A percentile compares a stretch with the other conserved stretches of the same genome.
phyloP scores from a whole-genome alignment of 306 rosid species.

The Dryas drummondii region DNA sequence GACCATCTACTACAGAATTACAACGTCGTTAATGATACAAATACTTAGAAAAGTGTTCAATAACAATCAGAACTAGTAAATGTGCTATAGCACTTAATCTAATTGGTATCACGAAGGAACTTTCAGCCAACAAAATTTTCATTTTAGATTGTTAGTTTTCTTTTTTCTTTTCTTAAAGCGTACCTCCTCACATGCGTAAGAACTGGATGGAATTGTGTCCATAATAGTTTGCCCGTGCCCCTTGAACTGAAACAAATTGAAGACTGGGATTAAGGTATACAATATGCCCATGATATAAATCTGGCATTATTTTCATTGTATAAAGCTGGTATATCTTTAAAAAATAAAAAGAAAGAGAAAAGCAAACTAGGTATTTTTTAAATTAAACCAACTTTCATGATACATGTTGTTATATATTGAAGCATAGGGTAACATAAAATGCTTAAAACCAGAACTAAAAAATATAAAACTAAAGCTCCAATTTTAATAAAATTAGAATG shows the following conservation, averaged over 20 bases:
- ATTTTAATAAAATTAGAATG: not conserved
- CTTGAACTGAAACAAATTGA: slow-evolving; percentile 42
- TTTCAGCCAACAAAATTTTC: not conserved
- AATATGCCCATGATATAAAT: slow-evolving; percentile 10
- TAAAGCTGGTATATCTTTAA: not conserved
- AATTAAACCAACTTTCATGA: not conserved
- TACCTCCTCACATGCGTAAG: slow-evolving; percentile 55
- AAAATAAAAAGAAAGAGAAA: too few relatives aligned
- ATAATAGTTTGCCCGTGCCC: slow-evolving; percentile 40
- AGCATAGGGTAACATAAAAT: not conserved
- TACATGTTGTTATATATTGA: not conserved
- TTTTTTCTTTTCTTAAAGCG: not conserved
- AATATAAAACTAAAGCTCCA: not conserved
- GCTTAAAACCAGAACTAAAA: not conserved
- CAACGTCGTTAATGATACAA: not conserved
- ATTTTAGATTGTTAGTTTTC: not conserved
- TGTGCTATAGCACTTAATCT: too few relatives aligned
- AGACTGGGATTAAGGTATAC: slow-evolving; percentile 19
- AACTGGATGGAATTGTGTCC: slow-evolving; percentile 41
- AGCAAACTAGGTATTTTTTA: not conserved
- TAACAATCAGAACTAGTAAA: not conserved
- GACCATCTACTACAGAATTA: not conserved
- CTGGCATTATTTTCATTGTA: not conserved
- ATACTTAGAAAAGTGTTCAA: not conserved
- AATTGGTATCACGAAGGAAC: slow-evolving; percentile 7